Conservation (phyloP, 306 rosid species). For the Prunus padus region DNA sequence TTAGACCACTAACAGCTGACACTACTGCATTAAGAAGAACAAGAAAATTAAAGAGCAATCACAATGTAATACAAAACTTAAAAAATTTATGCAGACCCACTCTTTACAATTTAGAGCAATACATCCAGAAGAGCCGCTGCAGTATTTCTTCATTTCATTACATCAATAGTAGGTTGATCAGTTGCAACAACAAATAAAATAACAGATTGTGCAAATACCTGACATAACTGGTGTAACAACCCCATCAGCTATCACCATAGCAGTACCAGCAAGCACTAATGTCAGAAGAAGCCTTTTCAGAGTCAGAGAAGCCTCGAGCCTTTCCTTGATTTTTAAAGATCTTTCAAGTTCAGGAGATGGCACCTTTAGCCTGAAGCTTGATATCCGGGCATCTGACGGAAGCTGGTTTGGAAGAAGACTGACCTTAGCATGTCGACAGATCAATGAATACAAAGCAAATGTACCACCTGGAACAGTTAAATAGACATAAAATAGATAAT, state of each 20-base stretch:
- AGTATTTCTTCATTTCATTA: neutral
- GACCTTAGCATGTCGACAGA: slow-evolving; percentile 98
- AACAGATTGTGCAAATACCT: slow-evolving; percentile 35
- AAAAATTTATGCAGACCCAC: neutral
- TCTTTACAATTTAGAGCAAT: neutral
- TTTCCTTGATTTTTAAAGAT: slow-evolving; percentile 91
- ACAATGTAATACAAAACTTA: neutral
- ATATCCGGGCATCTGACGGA: slow-evolving; percentile 91
- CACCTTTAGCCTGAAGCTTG: slow-evolving; percentile 94
- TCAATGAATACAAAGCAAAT: slow-evolving; percentile 96
- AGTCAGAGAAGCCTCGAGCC: slow-evolving; percentile 77
- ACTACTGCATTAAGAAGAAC: slow-evolving; percentile 53
- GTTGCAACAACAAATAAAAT: slow-evolving; percentile 10
- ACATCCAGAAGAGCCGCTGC: neutral
- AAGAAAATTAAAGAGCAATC: neutral
- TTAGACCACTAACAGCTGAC: slow-evolving; percentile 91
- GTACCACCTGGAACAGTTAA: slow-evolving; percentile 81
- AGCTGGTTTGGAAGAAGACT: slow-evolving; percentile 98
- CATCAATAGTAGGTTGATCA: neutral
- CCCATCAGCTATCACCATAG: slow-evolving; percentile 98
- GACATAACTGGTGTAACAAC: slow-evolving; percentile 98
- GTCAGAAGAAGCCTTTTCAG: slow-evolving; percentile 78
- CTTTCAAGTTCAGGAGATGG: slow-evolving; percentile 97
- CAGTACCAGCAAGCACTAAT: slow-evolving; percentile 94
- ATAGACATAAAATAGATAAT: neutral